These are phyloP conservation scores for Coemansia sp. DNA, from an alignment of 192 early-diverging fungal genomes.

Conservation along the genomic window DNA sequence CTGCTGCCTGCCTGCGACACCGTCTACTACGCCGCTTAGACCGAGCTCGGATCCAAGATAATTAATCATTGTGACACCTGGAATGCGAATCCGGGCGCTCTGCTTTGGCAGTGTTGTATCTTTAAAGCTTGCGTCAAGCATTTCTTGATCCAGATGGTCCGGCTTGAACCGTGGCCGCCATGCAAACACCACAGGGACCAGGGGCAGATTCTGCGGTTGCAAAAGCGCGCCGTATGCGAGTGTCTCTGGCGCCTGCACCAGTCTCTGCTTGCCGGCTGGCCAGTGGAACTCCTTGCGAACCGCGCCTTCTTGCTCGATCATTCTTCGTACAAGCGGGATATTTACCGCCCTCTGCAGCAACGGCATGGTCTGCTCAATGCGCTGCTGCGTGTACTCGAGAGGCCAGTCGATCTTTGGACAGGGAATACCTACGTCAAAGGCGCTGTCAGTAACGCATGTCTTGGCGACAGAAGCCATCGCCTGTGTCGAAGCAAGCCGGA, in stretches of 20 bases:
- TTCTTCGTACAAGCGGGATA: not conserved
- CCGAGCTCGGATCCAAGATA: slow-evolving; percentile 29
- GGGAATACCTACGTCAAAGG: not conserved
- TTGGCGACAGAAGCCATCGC: not conserved
- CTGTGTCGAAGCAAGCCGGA: not conserved
- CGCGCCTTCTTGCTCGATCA: not conserved
- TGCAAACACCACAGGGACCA: slow-evolving; percentile 27
- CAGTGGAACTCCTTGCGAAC: slow-evolving; percentile 38
- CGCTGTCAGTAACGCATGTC: not conserved
- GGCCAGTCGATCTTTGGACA: slow-evolving; percentile 12
- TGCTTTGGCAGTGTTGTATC: not conserved
- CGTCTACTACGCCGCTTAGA: slow-evolving; percentile 8
- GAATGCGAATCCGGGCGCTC: slow-evolving; percentile 2
- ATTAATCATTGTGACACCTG: slow-evolving; percentile 36
- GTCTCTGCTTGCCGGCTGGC: slow-evolving; percentile 21
- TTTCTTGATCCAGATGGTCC: slow-evolving; percentile 12
- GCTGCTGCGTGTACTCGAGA: slow-evolving; percentile 12
- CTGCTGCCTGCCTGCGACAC: not conserved
- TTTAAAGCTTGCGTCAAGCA: slow-evolving; percentile 17
- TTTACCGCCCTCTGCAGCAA: not conserved
- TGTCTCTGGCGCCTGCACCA: slow-evolving; percentile 27
- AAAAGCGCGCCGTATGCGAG: slow-evolving; percentile 31
- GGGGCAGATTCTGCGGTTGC: slow-evolving; percentile 11
- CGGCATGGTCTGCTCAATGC: slow-evolving; percentile 1
- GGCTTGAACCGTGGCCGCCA: slow-evolving; percentile 23